These are phyloP conservation scores for Blastocystis sp. DNA, from an alignment of 352 stramenopile species.

Conservation along the genomic window DNA sequence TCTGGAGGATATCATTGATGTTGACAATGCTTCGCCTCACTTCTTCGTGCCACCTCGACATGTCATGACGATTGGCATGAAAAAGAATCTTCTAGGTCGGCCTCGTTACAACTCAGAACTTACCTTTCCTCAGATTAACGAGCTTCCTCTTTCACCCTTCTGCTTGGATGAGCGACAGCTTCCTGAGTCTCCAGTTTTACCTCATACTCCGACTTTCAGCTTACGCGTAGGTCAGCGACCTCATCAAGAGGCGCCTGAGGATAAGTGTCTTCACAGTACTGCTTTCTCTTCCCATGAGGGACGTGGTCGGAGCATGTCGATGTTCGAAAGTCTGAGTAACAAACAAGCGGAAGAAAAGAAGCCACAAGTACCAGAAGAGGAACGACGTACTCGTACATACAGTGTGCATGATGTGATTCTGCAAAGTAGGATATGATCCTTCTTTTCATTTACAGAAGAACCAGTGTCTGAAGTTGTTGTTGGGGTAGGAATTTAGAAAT, in stretches of 20 bases:
- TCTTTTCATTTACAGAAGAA: neutral
- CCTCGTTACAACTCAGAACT: neutral
- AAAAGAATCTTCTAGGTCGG: conserved; percentile 35
- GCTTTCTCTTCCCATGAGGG: neutral
- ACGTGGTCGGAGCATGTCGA: conserved; percentile 15
- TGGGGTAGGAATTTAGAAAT: neutral
- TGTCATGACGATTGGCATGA: conserved; percentile 10
- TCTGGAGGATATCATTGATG: conserved; percentile 14
- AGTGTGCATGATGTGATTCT: conserved; percentile 63
- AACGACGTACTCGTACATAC: neutral
- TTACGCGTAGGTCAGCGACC: neutral
- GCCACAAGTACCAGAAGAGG: neutral
- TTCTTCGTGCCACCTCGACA: neutral
- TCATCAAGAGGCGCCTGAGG: neutral
- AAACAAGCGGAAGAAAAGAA: neutral
- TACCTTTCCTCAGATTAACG: neutral
- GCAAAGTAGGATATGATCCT: neutral
- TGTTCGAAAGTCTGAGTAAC: conserved; percentile 3
- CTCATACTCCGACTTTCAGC: neutral
- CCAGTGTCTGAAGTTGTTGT: neutral
- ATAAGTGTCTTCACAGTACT: neutral
- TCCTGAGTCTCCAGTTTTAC: neutral
- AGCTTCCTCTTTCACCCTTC: conserved; percentile 20
- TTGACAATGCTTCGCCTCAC: neutral
- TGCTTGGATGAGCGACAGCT: conserved; percentile 9